Evolutionary conservation across 139 green algal genomes (phyloP).

Genomic region (Yamagishiella unicocca): DNA sequence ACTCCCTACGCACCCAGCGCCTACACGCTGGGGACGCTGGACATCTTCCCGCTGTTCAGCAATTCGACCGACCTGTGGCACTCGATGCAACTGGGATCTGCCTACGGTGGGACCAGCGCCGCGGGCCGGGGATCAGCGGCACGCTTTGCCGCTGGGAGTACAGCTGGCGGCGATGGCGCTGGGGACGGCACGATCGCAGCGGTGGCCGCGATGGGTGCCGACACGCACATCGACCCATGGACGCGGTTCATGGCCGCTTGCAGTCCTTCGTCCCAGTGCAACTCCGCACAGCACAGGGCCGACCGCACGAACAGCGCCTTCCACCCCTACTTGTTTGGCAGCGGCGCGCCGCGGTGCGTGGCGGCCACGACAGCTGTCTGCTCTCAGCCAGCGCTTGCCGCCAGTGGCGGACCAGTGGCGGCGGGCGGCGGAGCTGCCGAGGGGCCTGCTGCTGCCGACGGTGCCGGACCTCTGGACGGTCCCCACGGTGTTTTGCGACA

Average conservation of each 20-base stretch:
- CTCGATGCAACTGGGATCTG: neutral
- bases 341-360: too few relatives aligned
- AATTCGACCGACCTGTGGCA: neutral
- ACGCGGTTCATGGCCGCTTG: conserved; percentile 15
- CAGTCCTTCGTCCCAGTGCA: neutral
- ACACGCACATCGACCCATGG: conserved; percentile 11
- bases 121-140: neutral
- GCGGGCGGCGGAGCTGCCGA: too few relatives aligned
- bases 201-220: neutral
- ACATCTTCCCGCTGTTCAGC: conserved; percentile 37
- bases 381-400: too few relatives aligned
- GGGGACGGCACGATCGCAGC: neutral
- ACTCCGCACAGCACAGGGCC: neutral
- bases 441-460: too few relatives aligned
- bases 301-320: neutral
- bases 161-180: neutral
- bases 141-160: neutral
- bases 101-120: neutral
- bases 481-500: too few relatives aligned
- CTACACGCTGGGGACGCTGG: conserved; percentile 3
- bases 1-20: conserved; percentile 15
- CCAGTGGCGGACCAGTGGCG: too few relatives aligned
- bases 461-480: too few relatives aligned
- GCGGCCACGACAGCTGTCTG: too few relatives aligned
- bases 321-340: neutral